A percentile compares a stretch with the other conserved stretches of the same genome.
Evolutionary conservation across 768 basidiomycete species (phyloP).

Genomic region (Tylopilus sp.): DNA sequence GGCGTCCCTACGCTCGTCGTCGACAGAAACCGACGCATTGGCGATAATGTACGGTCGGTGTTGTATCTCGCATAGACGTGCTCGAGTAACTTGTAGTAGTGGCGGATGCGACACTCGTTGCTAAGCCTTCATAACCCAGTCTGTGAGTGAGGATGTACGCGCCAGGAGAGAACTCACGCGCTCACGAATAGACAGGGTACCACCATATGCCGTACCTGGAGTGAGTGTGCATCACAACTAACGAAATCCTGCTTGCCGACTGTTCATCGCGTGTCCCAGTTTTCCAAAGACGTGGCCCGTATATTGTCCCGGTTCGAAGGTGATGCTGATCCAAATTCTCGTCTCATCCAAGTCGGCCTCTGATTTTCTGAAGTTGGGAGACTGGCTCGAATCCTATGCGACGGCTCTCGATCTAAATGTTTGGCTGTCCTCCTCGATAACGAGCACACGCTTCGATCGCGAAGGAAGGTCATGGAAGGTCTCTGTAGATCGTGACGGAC

Average conservation of each 20-base stretch:
- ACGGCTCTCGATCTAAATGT: conserved; percentile 56
- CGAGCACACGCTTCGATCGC: conserved; percentile 32
- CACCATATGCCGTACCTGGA: conserved; percentile 55
- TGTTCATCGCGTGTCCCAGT: conserved; percentile 23
- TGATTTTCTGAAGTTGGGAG: conserved; percentile 41
- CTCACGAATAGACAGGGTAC: conserved; percentile 34
- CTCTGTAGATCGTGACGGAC: conserved; percentile 30
- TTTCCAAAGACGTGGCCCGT: conserved; percentile 55
- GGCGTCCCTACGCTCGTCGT: conserved; percentile 52
- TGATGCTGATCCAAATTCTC: conserved; percentile 13
- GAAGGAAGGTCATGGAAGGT: conserved; percentile 42
- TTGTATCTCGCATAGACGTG: neutral
- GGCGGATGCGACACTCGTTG: conserved; percentile 56
- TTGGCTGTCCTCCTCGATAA: conserved; percentile 49
- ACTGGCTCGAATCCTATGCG: conserved; percentile 63
- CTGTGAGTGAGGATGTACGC: conserved; percentile 34
- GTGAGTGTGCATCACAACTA: conserved; percentile 27
- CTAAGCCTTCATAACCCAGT: conserved; percentile 51
- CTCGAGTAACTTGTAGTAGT: conserved; percentile 24
- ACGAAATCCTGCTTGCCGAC: neutral
- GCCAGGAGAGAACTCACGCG: conserved; percentile 4
- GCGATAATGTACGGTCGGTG: conserved; percentile 38
- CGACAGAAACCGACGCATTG: conserved; percentile 47
- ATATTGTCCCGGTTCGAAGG: conserved; percentile 49
- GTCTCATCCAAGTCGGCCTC: neutral